Base-by-base conservation (phyloP, 129 eudicot genomes). In the Gnaphalium uliginosum region DNA sequence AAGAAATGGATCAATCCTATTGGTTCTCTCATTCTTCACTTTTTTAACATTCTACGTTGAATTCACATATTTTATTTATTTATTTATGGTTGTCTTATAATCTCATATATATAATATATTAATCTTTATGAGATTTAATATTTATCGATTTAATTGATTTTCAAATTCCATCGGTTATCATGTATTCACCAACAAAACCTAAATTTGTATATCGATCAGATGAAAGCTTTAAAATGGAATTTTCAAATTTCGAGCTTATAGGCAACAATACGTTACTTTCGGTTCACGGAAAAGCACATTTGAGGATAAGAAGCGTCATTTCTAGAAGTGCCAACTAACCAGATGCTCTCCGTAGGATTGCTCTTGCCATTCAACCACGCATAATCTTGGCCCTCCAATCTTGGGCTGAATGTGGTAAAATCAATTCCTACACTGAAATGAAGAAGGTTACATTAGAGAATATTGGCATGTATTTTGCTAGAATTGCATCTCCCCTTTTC, bases 361-460 rank as follows among this genome's bases (percentile, higher is more conserved):
- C 91, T 23, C 46, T 11, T 53, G 63, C 73, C 30, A 80, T 87
- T 17, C 97, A 91, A 61, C 92, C 97, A 6, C 82, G 86, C 18
- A 35, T 91, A 37, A 71, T 81, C 25, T 26, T 84, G 0, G 86
- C 86, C 82, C 96, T 91, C 19, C 67, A 76, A 4, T 83, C 83
- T 8, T 91, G 92, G 97, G 77, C 87, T 13, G 14, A 77, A 56
- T 58, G 54, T 29, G 85, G 81, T 54, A 79, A n/a, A 25, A 48
- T 91, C 33, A 76, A 14, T 6, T 84, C 81, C 18, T 75, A 29
- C 50, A 37, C 67, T 4, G 83, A 87, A 63, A 80, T 77, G 69
- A 89, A 63, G 75, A 89, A 89, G 89, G 97, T 89, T 27, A 84
- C 87, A 32, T 81, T 86, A 46, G 86, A 68, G 65, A 83, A 82